These are phyloP conservation scores for Bidens hawaiensis DNA, from an alignment of 140 eudicot species.

Conservation along the genomic window DNA sequence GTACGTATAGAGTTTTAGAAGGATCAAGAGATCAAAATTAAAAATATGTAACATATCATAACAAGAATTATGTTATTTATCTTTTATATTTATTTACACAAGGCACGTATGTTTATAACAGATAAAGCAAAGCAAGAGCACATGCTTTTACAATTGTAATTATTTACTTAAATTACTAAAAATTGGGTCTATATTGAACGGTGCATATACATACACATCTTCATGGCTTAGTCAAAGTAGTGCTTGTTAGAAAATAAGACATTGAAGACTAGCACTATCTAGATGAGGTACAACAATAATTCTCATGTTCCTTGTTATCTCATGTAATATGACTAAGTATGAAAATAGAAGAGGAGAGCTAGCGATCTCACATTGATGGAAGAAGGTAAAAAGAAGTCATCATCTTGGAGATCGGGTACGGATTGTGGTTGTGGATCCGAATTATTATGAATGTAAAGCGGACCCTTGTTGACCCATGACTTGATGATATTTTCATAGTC, in stretches of 20 bases:
- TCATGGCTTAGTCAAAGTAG: background rate
- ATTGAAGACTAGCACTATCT: background rate
- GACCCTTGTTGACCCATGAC: constrained; percentile 71
- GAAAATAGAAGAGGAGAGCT: background rate
- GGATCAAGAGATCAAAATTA: no score
- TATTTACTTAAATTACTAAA: no score
- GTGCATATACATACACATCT: background rate
- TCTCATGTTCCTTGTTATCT: background rate
- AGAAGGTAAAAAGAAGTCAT: constrained; percentile 34
- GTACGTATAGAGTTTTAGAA: no score
- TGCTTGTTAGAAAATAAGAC: background rate
- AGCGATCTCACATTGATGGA: constrained; percentile 30
- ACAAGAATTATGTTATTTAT: no score
- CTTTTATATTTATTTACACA: no score
- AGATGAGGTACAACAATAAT: background rate
- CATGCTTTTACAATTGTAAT: no score
- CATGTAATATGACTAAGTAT: background rate
- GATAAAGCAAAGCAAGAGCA: no score
- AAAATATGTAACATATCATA: no score
- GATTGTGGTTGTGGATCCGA: constrained; percentile 41
- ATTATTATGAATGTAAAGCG: constrained; percentile 49
- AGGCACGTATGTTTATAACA: no score
- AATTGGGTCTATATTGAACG: no score
- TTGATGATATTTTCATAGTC: constrained; percentile 67
- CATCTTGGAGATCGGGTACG: constrained; percentile 57